Conservation (phyloP, 148 eudicot species). For the Rhododendron griersonianum region DNA sequence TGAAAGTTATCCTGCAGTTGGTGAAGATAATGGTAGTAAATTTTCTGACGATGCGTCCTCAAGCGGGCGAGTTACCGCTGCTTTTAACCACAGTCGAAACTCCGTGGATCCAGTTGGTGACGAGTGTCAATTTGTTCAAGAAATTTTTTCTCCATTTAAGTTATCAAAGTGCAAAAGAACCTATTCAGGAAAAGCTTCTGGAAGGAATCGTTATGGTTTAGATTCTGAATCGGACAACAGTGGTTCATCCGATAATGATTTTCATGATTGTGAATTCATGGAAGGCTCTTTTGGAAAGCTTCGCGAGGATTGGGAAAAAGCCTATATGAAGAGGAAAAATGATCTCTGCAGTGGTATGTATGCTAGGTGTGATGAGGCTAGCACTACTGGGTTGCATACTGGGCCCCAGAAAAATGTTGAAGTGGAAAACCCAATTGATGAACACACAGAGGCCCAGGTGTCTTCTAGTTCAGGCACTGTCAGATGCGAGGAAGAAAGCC, state of each 20-base stretch:
- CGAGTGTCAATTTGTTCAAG: slow-evolving; percentile 32
- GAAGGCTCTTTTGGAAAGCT: slow-evolving; percentile 57
- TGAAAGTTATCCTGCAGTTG: neutral
- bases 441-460: slow-evolving; percentile 8
- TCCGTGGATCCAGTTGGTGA: slow-evolving; percentile 18
- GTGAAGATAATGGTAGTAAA: neutral
- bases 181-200: slow-evolving; percentile 49
- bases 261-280: slow-evolving; percentile 60
- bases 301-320: slow-evolving; percentile 65
- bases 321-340: slow-evolving; percentile 35
- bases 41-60: slow-evolving; percentile 19
- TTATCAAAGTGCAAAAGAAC: slow-evolving; percentile 77
- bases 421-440: slow-evolving; percentile 13
- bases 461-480: slow-evolving; percentile 10
- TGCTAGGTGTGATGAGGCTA: slow-evolving; percentile 14
- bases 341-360: slow-evolving; percentile 17
- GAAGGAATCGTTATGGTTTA: slow-evolving; percentile 47
- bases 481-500: slow-evolving; percentile 9
- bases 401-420: slow-evolving; percentile 20
- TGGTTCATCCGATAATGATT: slow-evolving; percentile 48
- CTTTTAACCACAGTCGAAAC: slow-evolving; percentile 9
- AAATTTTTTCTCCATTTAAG: slow-evolving; percentile 48
- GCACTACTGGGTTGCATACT: slow-evolving; percentile 21
- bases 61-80: slow-evolving; percentile 20
- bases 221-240: slow-evolving; percentile 16